phyloP scores from a whole-genome alignment of 176 grass and related monocot species.

The Melocanna baccifera region DNA sequence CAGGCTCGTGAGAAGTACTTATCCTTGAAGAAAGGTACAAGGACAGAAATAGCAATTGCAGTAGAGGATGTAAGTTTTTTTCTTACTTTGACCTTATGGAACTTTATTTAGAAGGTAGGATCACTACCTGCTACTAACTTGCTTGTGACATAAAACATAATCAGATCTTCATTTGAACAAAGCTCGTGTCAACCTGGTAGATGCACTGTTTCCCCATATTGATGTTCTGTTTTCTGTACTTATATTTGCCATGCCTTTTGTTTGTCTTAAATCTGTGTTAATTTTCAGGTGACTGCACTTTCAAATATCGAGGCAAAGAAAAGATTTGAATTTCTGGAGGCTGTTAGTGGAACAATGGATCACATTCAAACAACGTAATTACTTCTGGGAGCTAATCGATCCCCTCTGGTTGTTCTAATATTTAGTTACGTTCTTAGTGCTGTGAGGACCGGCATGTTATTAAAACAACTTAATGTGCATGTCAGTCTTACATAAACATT shows the following conservation, averaged over 20 bases:
- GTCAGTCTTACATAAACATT: no score
- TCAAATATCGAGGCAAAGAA: constrained; percentile 99
- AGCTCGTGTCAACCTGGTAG: constrained; percentile 91
- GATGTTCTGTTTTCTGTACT: constrained; percentile 1
- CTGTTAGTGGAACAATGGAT: constrained; percentile 99
- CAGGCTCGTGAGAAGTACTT: no score
- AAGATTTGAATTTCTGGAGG: constrained; percentile 98
- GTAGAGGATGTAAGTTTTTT: constrained; percentile 84
- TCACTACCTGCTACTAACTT: constrained; percentile 35
- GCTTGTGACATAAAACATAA: constrained; percentile 39
- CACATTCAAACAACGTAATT: constrained; percentile 99
- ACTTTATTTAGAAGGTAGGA: not conserved
- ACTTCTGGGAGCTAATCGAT: no score
- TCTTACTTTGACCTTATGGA: constrained; percentile 14
- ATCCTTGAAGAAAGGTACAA: constrained; percentile 94
- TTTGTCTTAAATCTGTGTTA: constrained; percentile 14
- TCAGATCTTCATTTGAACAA: constrained; percentile 98
- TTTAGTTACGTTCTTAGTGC: no score
- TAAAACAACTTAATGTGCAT: no score
- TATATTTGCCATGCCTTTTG: constrained; percentile 17
- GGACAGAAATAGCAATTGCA: constrained; percentile 70
- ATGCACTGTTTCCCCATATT: not conserved
- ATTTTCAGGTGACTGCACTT: constrained; percentile 78
- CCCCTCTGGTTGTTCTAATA: no score
- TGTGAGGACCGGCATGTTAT: no score